Evolutionary conservation across 768 basidiomycete species (phyloP), one percentile per base, ranked within the genome.

Genomic region (Mycena epipterygia): DNA sequence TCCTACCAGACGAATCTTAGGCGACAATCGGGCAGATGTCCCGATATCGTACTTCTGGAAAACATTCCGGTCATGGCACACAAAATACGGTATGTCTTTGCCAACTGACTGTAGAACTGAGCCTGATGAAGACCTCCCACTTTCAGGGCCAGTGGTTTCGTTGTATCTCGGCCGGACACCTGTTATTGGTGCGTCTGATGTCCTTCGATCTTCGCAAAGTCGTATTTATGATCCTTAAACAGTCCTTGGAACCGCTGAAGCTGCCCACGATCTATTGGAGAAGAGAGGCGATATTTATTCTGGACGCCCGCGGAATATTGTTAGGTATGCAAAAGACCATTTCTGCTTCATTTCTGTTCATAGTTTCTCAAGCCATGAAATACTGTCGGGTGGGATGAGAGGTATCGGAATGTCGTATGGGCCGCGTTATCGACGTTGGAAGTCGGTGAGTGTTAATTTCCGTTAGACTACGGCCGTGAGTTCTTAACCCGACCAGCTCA

Each of bases 231-330:
- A 12, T 53, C n/a, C 57, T 14, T 12, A 14, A 44, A n/a, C 16
- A 78, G 79, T 78, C 4, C 74, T 78, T 7, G 81, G 79, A n/a
- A 79, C 76, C 8, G 64, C 76, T 7, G 73, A 79, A 60, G 76
- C 76, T 17, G 80, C 80, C 2, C 78, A 74, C 1, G 80, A 82
- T 42, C 72, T 82, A 9, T 52, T 82, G 14, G 81, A 81, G 21
- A 82, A 79, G 68, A 72, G 76, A 55, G 77, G 79, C 14, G 73
- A 76, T n/a, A 78, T 81, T 27, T 82, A 81, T 67, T 82, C 81
- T 0, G 79, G 80, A 51, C 75, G 81, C 12, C 81, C 81, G 0
- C 71, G 80, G 4, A 78, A 71, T 39, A 81, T 81, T 42, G 74
- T 81, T 68, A 75, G 73, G 81, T 81, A 52, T 33, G 76, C 12